Conservation (phyloP, 352 stramenopile genomes). For the Pythium phragmitis region DNA sequence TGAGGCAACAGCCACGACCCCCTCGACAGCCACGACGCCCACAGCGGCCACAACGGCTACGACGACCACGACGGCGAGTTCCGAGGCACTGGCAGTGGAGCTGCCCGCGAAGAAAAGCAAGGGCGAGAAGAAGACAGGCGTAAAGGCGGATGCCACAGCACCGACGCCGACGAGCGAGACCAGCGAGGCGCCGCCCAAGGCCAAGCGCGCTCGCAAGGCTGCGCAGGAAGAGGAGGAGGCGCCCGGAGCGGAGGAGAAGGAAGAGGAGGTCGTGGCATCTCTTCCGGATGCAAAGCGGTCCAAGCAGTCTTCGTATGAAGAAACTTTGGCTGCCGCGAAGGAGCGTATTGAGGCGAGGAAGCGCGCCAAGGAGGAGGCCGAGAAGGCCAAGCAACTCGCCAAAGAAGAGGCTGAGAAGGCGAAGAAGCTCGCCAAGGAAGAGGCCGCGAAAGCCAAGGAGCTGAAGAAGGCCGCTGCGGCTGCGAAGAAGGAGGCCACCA, state of each 20-base stretch:
- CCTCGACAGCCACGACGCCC: conserved; percentile 6
- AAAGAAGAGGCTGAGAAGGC: background rate
- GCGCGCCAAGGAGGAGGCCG: conserved; percentile 6
- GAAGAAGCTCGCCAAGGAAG: background rate
- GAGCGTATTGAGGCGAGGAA: conserved; percentile 42
- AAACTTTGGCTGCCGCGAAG: conserved; percentile 39
- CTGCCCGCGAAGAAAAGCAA: conserved; percentile 33
- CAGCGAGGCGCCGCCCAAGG: conserved; percentile 9
- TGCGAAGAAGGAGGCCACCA: background rate
- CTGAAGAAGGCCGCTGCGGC: background rate
- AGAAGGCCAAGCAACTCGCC: background rate
- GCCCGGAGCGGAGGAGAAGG: background rate
- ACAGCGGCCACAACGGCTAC: no score
- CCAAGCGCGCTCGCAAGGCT: conserved; percentile 21
- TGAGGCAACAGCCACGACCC: conserved; percentile 15
- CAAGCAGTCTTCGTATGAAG: conserved; percentile 33
- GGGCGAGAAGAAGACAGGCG: conserved; percentile 29
- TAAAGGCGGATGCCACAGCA: conserved; percentile 10
- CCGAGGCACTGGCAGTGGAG: conserved; percentile 16
- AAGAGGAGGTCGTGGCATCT: conserved; percentile 24
- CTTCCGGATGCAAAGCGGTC: conserved; percentile 39
- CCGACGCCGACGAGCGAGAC: background rate
- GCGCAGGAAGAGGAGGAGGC: background rate
- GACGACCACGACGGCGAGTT: conserved; percentile 9
- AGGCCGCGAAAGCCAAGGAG: background rate